Percentiles rank a stretch among this genome's conserved stretches.
phyloP scores from a whole-genome alignment of 2,329 filamentous ascomycete genomes.

The Sclerotinia nivalis region DNA sequence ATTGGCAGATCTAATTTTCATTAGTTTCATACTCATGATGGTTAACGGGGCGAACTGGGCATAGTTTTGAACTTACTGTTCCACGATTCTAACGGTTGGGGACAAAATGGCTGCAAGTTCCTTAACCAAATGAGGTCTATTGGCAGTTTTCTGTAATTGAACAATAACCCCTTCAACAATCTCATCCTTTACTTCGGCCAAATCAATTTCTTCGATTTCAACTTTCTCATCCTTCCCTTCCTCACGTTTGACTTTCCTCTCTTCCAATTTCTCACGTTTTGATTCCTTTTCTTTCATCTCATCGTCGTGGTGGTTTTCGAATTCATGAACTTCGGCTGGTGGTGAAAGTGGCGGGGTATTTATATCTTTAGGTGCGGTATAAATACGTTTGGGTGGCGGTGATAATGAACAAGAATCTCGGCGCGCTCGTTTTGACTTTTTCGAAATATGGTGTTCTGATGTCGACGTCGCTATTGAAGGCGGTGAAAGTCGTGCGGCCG shows the following conservation, averaged over 20 bases:
- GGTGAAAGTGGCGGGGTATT: constrained; percentile 80
- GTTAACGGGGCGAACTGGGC: constrained; percentile 22
- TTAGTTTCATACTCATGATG: constrained; percentile 37
- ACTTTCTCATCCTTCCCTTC: constrained; percentile 29
- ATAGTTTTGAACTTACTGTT: constrained; percentile 69
- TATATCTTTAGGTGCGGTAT: not conserved
- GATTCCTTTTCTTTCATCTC: not conserved
- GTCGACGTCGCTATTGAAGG: constrained; percentile 35
- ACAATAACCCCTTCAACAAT: constrained; percentile 90
- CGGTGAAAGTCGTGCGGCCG: constrained; percentile 46
- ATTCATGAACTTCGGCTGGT: constrained; percentile 45
- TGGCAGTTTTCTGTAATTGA: constrained; percentile 85
- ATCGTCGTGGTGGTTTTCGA: not conserved
- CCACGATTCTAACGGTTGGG: constrained; percentile 75
- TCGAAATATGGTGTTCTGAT: constrained; percentile 50
- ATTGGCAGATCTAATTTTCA: constrained; percentile 76
- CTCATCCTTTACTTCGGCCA: constrained; percentile 86
- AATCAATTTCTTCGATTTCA: constrained; percentile 63
- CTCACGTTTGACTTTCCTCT: not conserved
- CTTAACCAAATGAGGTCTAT: constrained; percentile 91
- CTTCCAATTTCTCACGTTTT: not conserved
- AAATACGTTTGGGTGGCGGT: constrained; percentile 45
- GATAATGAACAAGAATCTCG: constrained; percentile 49
- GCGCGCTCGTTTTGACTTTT: constrained; percentile 80
- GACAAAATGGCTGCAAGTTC: constrained; percentile 82